phyloP scores from a whole-genome alignment of 1,284 basidiomycete genomes.

The Malassezia furfur region DNA sequence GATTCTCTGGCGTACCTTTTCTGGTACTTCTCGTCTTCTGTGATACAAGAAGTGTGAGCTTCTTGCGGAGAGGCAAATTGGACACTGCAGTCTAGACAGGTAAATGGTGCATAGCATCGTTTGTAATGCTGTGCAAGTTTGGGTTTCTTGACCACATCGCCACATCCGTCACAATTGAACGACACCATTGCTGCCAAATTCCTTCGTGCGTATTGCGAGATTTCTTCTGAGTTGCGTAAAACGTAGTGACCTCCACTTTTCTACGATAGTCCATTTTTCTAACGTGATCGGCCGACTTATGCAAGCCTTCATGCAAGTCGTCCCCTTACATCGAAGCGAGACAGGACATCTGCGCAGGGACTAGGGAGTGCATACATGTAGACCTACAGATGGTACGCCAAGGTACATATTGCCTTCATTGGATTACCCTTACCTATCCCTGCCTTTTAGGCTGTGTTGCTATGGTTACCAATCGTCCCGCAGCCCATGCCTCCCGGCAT shows the following conservation, averaged over 20 bases:
- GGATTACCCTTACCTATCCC: too few relatives aligned
- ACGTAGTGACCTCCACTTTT: not conserved
- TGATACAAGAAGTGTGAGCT: slow-evolving; percentile 44
- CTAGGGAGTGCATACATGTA: not conserved
- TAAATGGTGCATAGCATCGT: slow-evolving; percentile 39
- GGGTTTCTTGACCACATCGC: slow-evolving; percentile 47
- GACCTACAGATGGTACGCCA: not conserved
- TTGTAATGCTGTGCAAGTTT: slow-evolving; percentile 44
- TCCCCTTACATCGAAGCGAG: not conserved
- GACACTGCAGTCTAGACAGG: slow-evolving; percentile 43
- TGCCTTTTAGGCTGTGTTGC: too few relatives aligned
- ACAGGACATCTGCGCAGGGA: not conserved
- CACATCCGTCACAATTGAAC: slow-evolving; percentile 45
- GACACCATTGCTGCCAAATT: slow-evolving; percentile 27
- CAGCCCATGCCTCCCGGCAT: too few relatives aligned
- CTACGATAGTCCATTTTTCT: too few relatives aligned
- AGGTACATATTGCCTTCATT: too few relatives aligned
- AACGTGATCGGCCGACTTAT: not conserved
- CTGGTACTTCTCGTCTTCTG: slow-evolving; percentile 47
- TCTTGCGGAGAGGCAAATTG: slow-evolving; percentile 39
- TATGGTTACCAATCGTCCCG: too few relatives aligned
- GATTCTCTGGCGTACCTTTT: slow-evolving; percentile 16
- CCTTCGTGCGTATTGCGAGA: not conserved
- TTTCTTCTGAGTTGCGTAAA: too few relatives aligned
- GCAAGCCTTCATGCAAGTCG: too few relatives aligned